Evolutionary conservation across 1,284 basidiomycete genomes (phyloP), one percentile per base, ranked within the genome.

Genomic region (Pascua sp.): DNA sequence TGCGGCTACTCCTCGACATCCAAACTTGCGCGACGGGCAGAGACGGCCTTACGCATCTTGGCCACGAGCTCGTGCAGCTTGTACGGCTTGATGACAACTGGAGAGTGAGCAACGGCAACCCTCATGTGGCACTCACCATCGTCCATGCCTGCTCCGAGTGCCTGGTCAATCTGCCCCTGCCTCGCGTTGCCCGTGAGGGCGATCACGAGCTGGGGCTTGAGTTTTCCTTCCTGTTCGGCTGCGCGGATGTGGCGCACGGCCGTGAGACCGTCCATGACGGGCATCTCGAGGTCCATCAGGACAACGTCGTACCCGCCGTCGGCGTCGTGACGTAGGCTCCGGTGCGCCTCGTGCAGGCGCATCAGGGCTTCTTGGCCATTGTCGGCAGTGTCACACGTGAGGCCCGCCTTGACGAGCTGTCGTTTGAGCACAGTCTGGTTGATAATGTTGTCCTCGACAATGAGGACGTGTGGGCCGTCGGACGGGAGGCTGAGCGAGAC

Each of bases 221-320:
- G 53, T 5, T 57, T 51, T 1, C 71, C 75, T 0, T 55, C 56
- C 5, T 52, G 56, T 56, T 77, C 74, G 49, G 70, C 64, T 39
- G 63, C 65, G 43, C 76, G 57, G 11, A 77, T 65, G 51, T 68
- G 65, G 18, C 61, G 49, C 16, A 73, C 56, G 7, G 74, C 71
- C 1, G 71, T 72, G 13, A 77, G 56, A 1, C 73, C 75, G 55
- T 76, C 72, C 75, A 76, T 76, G n/a, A 75, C 68, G 1, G 68
- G 68, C 68, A 68, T 68, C 54, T 68, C 67, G 36, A 68, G 54
- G 47, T 67, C 65, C 67, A 68, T 67, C 37, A 67, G 54, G 2
- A 68, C 46, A 3, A 59, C 60, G 48, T 67, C 65, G 53, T 62
- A 67, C 40, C 12, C 40, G 12, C 11, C 47, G 40, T 18, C 12